Percentiles rank a stretch among this genome's conserved stretches.
These are phyloP conservation scores for Ophiostoma quercus DNA, from an alignment of 2,329 filamentous ascomycete genomes.

Conservation along the genomic window DNA sequence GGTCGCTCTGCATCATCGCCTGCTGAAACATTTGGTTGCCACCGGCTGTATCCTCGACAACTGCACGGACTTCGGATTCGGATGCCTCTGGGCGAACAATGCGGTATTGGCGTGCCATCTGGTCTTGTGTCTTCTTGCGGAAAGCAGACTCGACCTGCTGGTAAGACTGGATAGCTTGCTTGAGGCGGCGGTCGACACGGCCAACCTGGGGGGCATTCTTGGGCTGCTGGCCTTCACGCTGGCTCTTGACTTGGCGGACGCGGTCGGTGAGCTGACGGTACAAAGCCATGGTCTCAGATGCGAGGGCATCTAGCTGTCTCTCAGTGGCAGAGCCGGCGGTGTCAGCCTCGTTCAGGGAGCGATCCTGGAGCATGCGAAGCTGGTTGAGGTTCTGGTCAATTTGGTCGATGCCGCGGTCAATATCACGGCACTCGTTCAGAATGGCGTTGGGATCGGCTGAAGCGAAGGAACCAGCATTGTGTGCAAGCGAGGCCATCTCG, in stretches of 20 bases:
- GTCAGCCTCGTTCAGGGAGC: slow-evolving; percentile 69
- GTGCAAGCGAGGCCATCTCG: slow-evolving; percentile 64
- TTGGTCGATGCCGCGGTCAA: slow-evolving; percentile 69
- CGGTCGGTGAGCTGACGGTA: slow-evolving; percentile 76
- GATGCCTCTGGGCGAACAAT: slow-evolving; percentile 80
- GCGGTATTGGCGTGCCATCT: slow-evolving; percentile 82
- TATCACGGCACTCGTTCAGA: slow-evolving; percentile 76
- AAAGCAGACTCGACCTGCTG: slow-evolving; percentile 75
- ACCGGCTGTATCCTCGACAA: slow-evolving; percentile 65
- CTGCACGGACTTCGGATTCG: slow-evolving; percentile 70
- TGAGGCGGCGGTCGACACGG: slow-evolving; percentile 72
- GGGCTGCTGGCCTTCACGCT: slow-evolving; percentile 63
- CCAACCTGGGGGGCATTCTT: slow-evolving; percentile 77
- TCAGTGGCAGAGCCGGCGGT: slow-evolving; percentile 60
- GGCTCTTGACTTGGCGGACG: slow-evolving; percentile 74
- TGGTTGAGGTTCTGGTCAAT: slow-evolving; percentile 68
- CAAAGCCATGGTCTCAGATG: slow-evolving; percentile 72
- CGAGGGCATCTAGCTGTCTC: slow-evolving; percentile 66
- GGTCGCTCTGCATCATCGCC: slow-evolving; percentile 74
- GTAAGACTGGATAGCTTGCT: slow-evolving; percentile 74
- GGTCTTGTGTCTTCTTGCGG: slow-evolving; percentile 71
- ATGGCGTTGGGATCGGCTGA: slow-evolving; percentile 64
- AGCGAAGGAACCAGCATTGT: slow-evolving; percentile 45
- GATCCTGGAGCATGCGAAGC: slow-evolving; percentile 65
- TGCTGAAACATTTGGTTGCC: slow-evolving; percentile 82